Base-by-base conservation (phyloP, 345 rosid genomes). In the Conringia planisiliqua region DNA sequence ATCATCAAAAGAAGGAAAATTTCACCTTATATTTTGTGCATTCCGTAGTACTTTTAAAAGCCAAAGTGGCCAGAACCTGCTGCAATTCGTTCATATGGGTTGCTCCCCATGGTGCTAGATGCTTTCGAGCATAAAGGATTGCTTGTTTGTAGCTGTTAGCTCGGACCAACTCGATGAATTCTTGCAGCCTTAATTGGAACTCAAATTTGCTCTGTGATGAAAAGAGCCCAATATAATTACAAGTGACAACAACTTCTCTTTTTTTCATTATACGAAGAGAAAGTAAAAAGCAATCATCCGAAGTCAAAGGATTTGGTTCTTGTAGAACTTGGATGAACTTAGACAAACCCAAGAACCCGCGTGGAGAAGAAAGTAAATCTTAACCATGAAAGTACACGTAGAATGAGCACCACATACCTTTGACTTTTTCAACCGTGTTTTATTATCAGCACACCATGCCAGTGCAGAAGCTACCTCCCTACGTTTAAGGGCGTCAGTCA, bases 171-270 rank as follows among this genome's bases (percentile, higher is more conserved):
- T 95, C 99, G 24, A 95, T 75, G 68, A 90, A 95, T 61, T 92
- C 98, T 84, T 95, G 99, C 81, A 90, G 90, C 82, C 98, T 90
- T 84, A 95, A 79, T 81, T 86, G 96, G 85, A 95, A 92, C 74
- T 95, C 99, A 10, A 92, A 87, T 68, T 84, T 88, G 85, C 99
- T 95, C 99, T 95, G 86, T 51, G 66, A 72, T 40, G 47, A 42
- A 59, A 70, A 66, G 55, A 29, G 1, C 33, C 33, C 40, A 51
- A 56, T n/a, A 75, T 54, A 42, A 17, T 16, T 13, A 61, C 48
- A 39, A 57, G 8, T 9, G 38, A 17, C 12, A 46, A 43, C 65
- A 65, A 17, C 14, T 55, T 36, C 17, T 35, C 29, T 11, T 73
- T 36, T 43, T 52, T 65, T 66, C 47, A 57, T 35, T 35, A 32